Base-by-base conservation (phyloP, 1,139 yeast species). In the Sugiyamaella novakii region DNA sequence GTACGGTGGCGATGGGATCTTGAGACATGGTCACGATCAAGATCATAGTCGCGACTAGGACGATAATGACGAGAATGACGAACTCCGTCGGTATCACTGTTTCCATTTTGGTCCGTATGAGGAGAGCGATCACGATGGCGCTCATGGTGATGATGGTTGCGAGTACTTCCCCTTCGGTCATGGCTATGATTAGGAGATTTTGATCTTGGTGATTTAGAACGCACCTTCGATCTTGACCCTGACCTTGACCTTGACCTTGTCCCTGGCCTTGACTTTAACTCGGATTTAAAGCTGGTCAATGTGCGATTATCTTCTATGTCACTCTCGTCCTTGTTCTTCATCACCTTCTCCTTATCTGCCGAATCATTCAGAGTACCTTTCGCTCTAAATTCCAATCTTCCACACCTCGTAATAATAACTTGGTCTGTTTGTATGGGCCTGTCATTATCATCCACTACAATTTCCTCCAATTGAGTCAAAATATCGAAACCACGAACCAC, bases 401-500 rank as follows among this genome's bases (percentile, higher is more conserved):
- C 96, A 67, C 91, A 80, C 36, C 79, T 75, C 1, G 64, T 70
- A 24, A 88, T 81, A 1, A 71, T 59, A 0, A 85, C 78, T 10
- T 73, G 67, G 18, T 72, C 70, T 2, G 63, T 66, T 3, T 75
- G 73, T 10, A 69, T 41, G 3, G 74, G 74, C n/a, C 56, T 54
- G 53, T 70, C 71, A 15, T 58, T 45, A 5, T 58, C 61, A 47
- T 69, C 70, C 5, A 66, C 66, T 10, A 49, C 52, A 10, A 64
- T 56, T 17, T 58, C 54, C 37, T 61, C 66, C 19, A 69, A 59
- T 5, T 51, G 53, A 17, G 59, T 57, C 0, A 87, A 73, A 1
- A 86, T 82, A 0, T 89, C 80, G 63, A 85, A 83, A 0, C 96
- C 96, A 49, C 76, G 72, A 6, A 75, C 55, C 0, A 78, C 76